Base-by-base conservation (phyloP, 345 rosid genomes). In the Euphorbia pulcherrima region DNA sequence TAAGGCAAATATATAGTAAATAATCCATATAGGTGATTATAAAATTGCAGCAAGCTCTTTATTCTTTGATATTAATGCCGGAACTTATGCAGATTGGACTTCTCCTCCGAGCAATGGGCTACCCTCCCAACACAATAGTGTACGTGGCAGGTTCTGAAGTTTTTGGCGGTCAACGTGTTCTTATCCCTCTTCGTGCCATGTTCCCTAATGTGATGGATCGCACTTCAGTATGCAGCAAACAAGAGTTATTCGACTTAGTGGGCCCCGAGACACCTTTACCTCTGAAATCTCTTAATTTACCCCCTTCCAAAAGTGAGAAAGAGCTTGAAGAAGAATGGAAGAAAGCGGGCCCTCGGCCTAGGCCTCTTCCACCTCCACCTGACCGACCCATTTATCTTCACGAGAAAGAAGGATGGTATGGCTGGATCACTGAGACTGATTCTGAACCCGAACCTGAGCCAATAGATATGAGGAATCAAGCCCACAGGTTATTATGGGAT, bases 281-380 rank as follows among this genome's bases (percentile, higher is more conserved):
- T 55, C 59, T 69, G 67, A 81, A 83, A 75, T 60, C 62, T 64
- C 83, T 63, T 51, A 77, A 72, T 69, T 65, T 79, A 54, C 85
- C 86, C 77, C 83, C 73, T 65, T 62, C 78, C 44, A 85, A 90
- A 82, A 92, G 83, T 66, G 88, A 83, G 56, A 69, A 83, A 76
- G 83, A 85, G 58, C 86, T 89, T 67, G 83, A 85, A 78, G 92
- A 87, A 71, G 94, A 87, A 63, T 95, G 99, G 99, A 79, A 87
- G 30, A 87, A 61, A 79, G 97, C 96, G 64, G 99, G 99, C 61
- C 99, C 97, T 56, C 87, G 99, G 29, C 99, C 99, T 62, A 82
- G 98, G 59, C 99, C 99, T 67, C 96, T 92, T 74, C 97, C 97
- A 80, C 99, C 99, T 56, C 97, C 99, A 85, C 98, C 98, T 23